phyloP scores from a whole-genome alignment of 129 eudicot species.

The Lactuca sativa region DNA sequence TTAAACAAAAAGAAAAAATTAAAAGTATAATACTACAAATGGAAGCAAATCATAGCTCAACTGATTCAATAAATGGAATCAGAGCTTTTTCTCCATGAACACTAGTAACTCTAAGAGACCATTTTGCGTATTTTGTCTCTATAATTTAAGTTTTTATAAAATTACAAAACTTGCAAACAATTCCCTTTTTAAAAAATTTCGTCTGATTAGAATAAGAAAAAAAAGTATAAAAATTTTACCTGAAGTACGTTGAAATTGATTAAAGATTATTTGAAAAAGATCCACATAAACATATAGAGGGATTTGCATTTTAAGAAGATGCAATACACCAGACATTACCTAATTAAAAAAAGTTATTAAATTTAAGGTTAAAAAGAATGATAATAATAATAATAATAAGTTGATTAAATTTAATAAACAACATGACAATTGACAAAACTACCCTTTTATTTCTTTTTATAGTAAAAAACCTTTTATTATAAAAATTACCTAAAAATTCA shows the following conservation, averaged over 20 bases:
- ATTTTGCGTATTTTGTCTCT: conserved; percentile 54
- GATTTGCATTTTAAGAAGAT: conserved; percentile 51
- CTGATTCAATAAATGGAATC: conserved; percentile 58
- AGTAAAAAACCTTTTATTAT: no score
- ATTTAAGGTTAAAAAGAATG: not conserved
- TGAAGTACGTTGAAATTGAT: conserved; percentile 37
- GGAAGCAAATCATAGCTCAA: conserved; percentile 40
- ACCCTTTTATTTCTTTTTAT: no score
- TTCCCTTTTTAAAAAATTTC: not conserved
- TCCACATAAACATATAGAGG: conserved; percentile 72
- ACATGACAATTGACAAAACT: no score
- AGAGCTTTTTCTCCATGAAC: conserved; percentile 69
- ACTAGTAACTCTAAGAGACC: conserved; percentile 62
- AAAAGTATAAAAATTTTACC: conserved; percentile 55
- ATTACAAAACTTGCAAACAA: not conserved
- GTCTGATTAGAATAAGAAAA: conserved; percentile 10
- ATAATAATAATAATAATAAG: not conserved
- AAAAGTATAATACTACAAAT: not conserved
- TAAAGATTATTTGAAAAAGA: conserved; percentile 51
- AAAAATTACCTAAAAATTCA: no score
- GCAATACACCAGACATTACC: conserved; percentile 65
- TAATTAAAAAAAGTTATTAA: not conserved
- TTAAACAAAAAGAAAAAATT: not conserved
- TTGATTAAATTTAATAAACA: no score
- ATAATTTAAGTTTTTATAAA: conserved; percentile 23